These are phyloP conservation scores for Acacia acuminata DNA, from an alignment of 306 rosid species.

Conservation along the genomic window DNA sequence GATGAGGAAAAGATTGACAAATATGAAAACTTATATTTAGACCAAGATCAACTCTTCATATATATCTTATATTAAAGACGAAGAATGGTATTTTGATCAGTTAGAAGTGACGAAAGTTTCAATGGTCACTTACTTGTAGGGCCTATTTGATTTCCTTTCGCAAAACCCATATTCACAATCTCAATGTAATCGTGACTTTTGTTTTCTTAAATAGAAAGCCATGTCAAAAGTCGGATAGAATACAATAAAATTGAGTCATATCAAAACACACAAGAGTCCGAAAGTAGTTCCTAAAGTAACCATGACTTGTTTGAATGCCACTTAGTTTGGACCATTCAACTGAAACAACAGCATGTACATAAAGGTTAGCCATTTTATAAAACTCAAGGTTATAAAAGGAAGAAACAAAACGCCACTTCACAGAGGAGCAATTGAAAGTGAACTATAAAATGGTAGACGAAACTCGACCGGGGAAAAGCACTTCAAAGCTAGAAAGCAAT, in stretches of 20 bases:
- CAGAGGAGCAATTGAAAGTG: background rate
- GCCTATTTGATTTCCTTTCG: no score
- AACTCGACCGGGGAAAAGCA: background rate
- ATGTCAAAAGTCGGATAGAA: no score
- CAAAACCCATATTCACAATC: background rate
- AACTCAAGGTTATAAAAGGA: background rate
- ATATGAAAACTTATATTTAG: no score
- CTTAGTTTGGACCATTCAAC: background rate
- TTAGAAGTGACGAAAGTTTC: no score
- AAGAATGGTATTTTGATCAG: no score
- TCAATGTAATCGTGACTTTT: background rate
- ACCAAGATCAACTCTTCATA: no score
- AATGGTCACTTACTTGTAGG: background rate
- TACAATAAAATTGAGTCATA: no score
- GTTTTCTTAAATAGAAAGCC: no score
- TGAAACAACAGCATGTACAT: background rate
- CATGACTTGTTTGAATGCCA: background rate
- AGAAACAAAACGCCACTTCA: background rate
- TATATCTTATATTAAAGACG: no score
- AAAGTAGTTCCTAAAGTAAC: background rate
- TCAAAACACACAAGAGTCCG: background rate
- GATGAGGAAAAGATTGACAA: no score
- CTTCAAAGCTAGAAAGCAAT: background rate
- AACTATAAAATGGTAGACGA: background rate
- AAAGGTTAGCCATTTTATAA: background rate